A percentile compares a stretch with the other conserved stretches of the same genome.
Conservation (phyloP, 176 grass and related monocot species). For the Paspalum vaginatum region DNA sequence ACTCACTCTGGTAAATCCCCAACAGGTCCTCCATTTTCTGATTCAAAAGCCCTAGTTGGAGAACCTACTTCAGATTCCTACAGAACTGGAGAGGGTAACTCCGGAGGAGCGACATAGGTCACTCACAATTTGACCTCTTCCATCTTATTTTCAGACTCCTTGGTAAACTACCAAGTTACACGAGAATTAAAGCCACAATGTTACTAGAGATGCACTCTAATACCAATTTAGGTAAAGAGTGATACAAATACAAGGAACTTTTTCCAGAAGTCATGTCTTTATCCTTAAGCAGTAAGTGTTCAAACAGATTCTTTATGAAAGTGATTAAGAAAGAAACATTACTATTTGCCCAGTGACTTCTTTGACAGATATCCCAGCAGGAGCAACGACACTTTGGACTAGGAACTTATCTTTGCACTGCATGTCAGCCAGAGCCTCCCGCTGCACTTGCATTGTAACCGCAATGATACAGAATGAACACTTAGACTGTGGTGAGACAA, state of each 20-base stretch:
- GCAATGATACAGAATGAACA: conserved; percentile 27
- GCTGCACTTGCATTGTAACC: conserved; percentile 82
- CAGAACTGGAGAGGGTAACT: conserved; percentile 82
- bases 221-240: conserved; percentile 19
- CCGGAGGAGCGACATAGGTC: conserved; percentile 76
- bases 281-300: conserved; percentile 1
- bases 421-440: conserved; percentile 58
- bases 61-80: conserved; percentile 92
- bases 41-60: conserved; percentile 65
- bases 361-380: conserved; percentile 48
- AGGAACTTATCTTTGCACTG: conserved; percentile 88
- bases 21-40: conserved; percentile 51
- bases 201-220: not conserved
- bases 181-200: not conserved
- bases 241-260: not conserved
- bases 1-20: conserved; percentile 63
- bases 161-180: conserved; percentile 60
- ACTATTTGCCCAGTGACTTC: conserved; percentile 69
- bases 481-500: conserved; percentile 59
- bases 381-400: conserved; percentile 61
- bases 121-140: conserved; percentile 80
- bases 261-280: not conserved
- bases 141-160: conserved; percentile 64
- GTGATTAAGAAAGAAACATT: conserved; percentile 26
- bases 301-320: conserved; percentile 3